A percentile compares a stretch with the other conserved stretches of the same genome.
Evolutionary conservation across 805 yeast genomes (phyloP).

Genomic region (Candida qinlingensis): DNA sequence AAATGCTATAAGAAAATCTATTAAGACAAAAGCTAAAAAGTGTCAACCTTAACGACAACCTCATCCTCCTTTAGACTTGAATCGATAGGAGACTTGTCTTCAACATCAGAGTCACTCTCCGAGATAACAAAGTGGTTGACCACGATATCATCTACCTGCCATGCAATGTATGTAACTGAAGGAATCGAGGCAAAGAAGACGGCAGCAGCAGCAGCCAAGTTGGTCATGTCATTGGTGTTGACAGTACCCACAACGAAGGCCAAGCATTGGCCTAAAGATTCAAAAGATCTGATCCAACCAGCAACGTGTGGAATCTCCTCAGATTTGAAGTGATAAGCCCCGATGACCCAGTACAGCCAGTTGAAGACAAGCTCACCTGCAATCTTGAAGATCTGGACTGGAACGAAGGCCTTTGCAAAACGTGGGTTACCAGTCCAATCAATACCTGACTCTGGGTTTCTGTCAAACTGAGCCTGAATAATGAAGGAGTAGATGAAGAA

Average conservation of each 20-base stretch:
- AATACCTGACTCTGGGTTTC: constrained; percentile 8
- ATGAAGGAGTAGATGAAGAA: constrained; percentile 21
- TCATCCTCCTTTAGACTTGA: too few relatives aligned
- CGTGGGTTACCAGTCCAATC: constrained; percentile 19
- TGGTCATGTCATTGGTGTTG: constrained; percentile 21
- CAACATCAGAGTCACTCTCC: too few relatives aligned
- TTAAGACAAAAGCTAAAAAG: too few relatives aligned
- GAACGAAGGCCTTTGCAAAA: constrained; percentile 18
- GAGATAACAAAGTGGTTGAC: too few relatives aligned
- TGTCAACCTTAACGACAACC: too few relatives aligned
- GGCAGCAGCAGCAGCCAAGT: constrained; percentile 23
- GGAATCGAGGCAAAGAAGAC: constrained; percentile 18
- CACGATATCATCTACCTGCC: constrained; percentile 4
- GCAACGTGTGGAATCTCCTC: constrained; percentile 19
- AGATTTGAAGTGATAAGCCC: constrained; percentile 17
- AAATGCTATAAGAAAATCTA: too few relatives aligned
- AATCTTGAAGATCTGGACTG: constrained; percentile 21
- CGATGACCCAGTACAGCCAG: constrained; percentile 25
- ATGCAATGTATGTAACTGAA: constrained; percentile 8
- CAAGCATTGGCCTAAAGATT: constrained; percentile 21
- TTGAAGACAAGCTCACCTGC: constrained; percentile 21
- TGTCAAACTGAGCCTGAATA: constrained; percentile 10
- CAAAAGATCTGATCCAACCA: constrained; percentile 22
- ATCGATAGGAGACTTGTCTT: too few relatives aligned
- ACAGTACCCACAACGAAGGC: constrained; percentile 22